phyloP scores from a whole-genome alignment of 805 yeast species.

The Candida easanensis region DNA sequence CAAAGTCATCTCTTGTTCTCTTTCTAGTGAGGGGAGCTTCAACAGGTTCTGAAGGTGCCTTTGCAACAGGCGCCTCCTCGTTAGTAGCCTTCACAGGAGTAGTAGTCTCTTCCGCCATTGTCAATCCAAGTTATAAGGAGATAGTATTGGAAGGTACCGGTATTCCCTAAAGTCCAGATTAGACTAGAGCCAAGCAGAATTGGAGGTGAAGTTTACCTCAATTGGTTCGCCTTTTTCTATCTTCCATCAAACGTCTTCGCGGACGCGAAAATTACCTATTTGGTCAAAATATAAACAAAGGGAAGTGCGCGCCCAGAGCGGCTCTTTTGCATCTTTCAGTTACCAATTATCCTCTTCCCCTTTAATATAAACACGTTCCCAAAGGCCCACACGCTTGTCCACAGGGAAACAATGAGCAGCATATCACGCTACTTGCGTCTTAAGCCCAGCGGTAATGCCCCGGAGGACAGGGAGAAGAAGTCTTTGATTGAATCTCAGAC shows the following conservation, averaged over 20 bases:
- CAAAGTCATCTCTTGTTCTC: conserved; percentile 29
- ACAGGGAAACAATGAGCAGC: conserved; percentile 9
- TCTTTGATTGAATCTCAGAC: conserved; percentile 25
- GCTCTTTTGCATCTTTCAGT: no score
- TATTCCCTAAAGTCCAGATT: no score
- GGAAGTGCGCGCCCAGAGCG: no score
- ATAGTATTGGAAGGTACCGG: neutral
- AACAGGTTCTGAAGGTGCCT: neutral
- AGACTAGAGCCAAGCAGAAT: no score
- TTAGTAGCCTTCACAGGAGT: neutral
- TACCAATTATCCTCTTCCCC: no score
- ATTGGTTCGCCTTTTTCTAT: no score
- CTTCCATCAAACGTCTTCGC: neutral
- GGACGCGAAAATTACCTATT: conserved; percentile 10
- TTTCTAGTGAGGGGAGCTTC: conserved; percentile 20
- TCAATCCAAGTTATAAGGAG: neutral
- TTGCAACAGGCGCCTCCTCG: neutral
- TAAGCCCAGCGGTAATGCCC: conserved; percentile 30
- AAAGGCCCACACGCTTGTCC: no score
- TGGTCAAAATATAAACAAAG: conserved; percentile 15
- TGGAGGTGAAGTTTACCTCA: no score
- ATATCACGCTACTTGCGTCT: conserved; percentile 38
- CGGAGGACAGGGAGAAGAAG: conserved; percentile 13
- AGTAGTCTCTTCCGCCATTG: neutral
- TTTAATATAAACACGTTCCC: no score